A percentile compares a stretch with the other conserved stretches of the same genome.
Conservation (phyloP, 75 land plant genomes). For the Isoetes taiwanensis region DNA sequence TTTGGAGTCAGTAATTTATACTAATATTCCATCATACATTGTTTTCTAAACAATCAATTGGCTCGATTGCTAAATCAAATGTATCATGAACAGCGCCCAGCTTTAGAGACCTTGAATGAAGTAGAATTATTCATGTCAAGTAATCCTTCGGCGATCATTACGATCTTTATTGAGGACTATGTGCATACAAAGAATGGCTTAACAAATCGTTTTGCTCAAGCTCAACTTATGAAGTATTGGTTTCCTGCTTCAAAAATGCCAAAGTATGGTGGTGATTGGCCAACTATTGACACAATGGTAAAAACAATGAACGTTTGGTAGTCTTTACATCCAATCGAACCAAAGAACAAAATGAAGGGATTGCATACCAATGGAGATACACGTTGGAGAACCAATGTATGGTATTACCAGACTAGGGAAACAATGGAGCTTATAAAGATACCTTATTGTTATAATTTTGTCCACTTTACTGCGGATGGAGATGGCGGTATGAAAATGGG, state of each 20-base stretch:
- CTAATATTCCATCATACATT: too few relatives aligned
- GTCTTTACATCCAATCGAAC: slow-evolving; percentile 54
- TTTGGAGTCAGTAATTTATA: too few relatives aligned
- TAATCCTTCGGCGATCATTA: slow-evolving; percentile 62
- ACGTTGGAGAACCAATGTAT: slow-evolving; percentile 78
- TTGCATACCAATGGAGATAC: slow-evolving; percentile 87
- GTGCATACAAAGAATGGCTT: slow-evolving; percentile 53
- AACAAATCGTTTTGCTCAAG: slow-evolving; percentile 34
- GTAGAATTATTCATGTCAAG: slow-evolving; percentile 44
- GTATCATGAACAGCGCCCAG: slow-evolving; percentile 63
- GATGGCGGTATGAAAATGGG: slow-evolving; percentile 6
- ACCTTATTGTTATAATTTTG: too few relatives aligned
- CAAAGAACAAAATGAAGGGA: slow-evolving; percentile 60
- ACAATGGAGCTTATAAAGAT: too few relatives aligned
- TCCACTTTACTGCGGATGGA: slow-evolving; percentile 13
- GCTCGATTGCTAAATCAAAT: too few relatives aligned
- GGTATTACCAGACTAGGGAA: too few relatives aligned
- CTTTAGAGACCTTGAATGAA: slow-evolving; percentile 45
- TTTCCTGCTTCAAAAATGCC: slow-evolving; percentile 78
- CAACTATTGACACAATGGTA: slow-evolving; percentile 52
- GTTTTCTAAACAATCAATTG: too few relatives aligned
- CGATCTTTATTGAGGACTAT: slow-evolving; percentile 73
- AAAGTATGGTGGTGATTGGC: slow-evolving; percentile 64
- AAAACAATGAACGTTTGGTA: slow-evolving; percentile 50
- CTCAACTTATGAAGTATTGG: slow-evolving; percentile 65